A percentile compares a stretch with the other conserved stretches of the same genome.
phyloP scores from a whole-genome alignment of 108 stramenopile genomes.

The Chaetoceros muelleri region DNA sequence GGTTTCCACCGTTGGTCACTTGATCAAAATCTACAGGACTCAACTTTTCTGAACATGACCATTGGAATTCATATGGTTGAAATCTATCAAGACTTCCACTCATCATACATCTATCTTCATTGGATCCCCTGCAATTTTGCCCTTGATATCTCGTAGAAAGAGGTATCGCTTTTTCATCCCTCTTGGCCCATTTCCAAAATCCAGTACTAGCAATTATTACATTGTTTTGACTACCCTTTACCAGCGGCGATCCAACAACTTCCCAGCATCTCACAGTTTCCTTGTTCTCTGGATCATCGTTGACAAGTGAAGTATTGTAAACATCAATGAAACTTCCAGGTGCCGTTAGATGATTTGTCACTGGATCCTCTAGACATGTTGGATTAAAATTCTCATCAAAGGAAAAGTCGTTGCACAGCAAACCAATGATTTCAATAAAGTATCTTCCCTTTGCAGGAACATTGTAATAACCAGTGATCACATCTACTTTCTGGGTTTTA shows the following conservation, averaged over 20 bases:
- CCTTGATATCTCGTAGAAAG: not conserved
- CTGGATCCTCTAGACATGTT: slow-evolving; percentile 12
- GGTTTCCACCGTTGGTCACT: not conserved
- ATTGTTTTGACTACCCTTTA: not conserved
- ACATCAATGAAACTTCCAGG: not conserved
- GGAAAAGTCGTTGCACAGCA: slow-evolving; percentile 11
- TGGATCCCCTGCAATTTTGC: not conserved
- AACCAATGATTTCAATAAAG: slow-evolving; percentile 15
- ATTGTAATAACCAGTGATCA: slow-evolving; percentile 1
- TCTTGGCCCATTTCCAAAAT: not conserved
- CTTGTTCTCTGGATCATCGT: too few species aligned
- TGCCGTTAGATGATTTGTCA: not conserved
- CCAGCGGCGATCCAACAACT: too few species aligned
- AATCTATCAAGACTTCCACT: not conserved
- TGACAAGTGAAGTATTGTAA: too few species aligned
- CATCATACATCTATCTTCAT: not conserved
- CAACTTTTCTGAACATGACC: not conserved
- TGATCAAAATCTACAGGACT: not conserved
- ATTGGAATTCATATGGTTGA: not conserved
- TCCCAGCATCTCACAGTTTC: too few species aligned
- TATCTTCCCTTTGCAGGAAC: slow-evolving; percentile 5
- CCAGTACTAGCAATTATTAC: not conserved
- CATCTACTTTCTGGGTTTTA: not conserved
- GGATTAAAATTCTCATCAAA: slow-evolving; percentile 3
- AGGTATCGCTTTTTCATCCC: not conserved